These are phyloP conservation scores for Lippia alba DNA, from an alignment of 305 asterid species.

Conservation along the genomic window DNA sequence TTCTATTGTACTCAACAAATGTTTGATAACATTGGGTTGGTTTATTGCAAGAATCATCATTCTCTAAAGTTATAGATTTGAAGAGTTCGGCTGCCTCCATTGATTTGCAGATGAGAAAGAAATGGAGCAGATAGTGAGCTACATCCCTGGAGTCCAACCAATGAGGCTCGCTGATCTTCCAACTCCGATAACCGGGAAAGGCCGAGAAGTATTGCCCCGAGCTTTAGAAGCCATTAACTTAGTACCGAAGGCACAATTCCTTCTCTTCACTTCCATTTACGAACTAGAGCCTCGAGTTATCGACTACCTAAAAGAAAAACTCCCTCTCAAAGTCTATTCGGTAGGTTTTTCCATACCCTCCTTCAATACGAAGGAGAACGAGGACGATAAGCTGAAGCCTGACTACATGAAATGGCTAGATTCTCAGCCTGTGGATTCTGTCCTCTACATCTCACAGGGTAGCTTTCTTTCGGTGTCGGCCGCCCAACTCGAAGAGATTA, in stretches of 20 bases:
- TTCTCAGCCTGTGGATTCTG: constrained; percentile 51
- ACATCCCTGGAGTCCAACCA: constrained; percentile 60
- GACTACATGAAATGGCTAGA: constrained; percentile 53
- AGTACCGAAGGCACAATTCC: constrained; percentile 44
- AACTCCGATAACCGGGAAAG: constrained; percentile 34
- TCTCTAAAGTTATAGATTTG: no score
- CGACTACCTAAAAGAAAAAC: constrained; percentile 32
- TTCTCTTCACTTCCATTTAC: constrained; percentile 48
- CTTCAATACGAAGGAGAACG: background rate
- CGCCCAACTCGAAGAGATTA: constrained; percentile 50
- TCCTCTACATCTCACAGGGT: constrained; percentile 63
- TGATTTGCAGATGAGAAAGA: constrained; percentile 21
- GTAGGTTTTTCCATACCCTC: constrained; percentile 53
- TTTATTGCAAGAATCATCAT: no score
- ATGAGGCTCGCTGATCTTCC: constrained; percentile 51
- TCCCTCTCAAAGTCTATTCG: constrained; percentile 41
- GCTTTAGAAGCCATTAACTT: constrained; percentile 30
- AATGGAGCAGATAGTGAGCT: constrained; percentile 11
- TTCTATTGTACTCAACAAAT: no score
- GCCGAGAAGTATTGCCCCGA: constrained; percentile 34
- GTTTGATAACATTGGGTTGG: no score
- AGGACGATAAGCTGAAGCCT: background rate
- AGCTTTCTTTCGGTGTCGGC: constrained; percentile 52
- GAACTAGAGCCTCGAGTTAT: constrained; percentile 54
- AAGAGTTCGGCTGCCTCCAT: background rate